Percentiles rank a stretch among this genome's conserved stretches.
Evolutionary conservation across 75 land plant species (phyloP).

Genomic region (Cryptomeria japonica): DNA sequence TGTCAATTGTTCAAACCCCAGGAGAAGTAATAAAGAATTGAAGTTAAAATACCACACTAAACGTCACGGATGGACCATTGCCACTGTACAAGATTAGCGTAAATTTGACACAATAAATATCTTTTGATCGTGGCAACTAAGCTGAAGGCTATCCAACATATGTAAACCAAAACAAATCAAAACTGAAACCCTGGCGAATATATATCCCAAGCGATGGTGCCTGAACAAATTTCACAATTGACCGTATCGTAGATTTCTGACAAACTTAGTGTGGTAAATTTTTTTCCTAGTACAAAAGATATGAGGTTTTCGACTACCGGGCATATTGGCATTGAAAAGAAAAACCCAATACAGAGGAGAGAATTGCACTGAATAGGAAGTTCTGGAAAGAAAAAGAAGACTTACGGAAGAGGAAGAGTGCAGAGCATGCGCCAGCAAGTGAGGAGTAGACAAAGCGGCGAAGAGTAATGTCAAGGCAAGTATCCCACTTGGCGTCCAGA

Average conservation of each 20-base stretch:
- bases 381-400: neutral
- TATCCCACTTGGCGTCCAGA: slow-evolving; percentile 70
- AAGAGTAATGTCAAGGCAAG: slow-evolving; percentile 67
- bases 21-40: neutral
- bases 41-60: neutral
- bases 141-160: no score
- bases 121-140: no score
- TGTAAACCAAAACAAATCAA: no score
- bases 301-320: neutral
- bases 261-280: neutral
- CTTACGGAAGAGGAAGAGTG: slow-evolving; percentile 71
- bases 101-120: no score
- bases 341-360: neutral
- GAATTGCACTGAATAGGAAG: neutral
- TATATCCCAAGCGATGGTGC: neutral
- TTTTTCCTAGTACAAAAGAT: neutral
- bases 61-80: no score
- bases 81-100: no score
- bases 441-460: slow-evolving; percentile 80
- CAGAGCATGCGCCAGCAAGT: slow-evolving; percentile 55
- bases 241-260: neutral
- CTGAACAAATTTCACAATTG: neutral
- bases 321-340: neutral
- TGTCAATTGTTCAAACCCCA: neutral
- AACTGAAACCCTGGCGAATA: neutral